Base-by-base conservation (phyloP, 371 early-diverging fungal species). In the Phascolomyces articulosus region DNA sequence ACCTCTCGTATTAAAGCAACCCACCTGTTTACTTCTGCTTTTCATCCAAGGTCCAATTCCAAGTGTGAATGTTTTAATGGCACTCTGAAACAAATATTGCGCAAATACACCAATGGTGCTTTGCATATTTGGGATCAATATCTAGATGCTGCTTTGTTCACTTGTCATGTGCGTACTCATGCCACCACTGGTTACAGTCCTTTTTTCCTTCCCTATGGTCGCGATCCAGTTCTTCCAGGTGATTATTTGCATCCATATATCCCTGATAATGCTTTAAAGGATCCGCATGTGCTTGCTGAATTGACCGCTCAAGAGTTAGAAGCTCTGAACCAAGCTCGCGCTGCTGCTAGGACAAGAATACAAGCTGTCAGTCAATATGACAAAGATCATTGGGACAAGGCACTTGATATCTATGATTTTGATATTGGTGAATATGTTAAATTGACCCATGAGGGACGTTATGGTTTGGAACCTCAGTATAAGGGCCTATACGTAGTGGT, bases 1-100 rank as follows among this genome's bases (percentile, higher is more conserved):
- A 31, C 31, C 10, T 3, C 3, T 4, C 18, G 56, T 38, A 20
- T 55, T 15, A 55, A 55, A 20, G 10, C 23, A 16, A 13, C 68
- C 13, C 69, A 73, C 38, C 63, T 65, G 31, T 58, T 69, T 1
- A 69, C 73, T 1, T 67, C 65, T 1, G 73, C 73, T 0, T 73
- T 65, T 58, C 65, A 67, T 38, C 69, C 73, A 0, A 15, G 71
- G 0, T 64, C 69, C 0, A 74, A 74, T 44, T 48, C 64, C 9
- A 74, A 71, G 54, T 65, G 60, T 4, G 69, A 75, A 65, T 57
- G 67, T 40, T 11, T 7, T 59, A 67, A 67, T 28, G 59, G 59
- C 13, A 62, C 44, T 13, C 53, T 67, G 26, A 67, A 67, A 40
- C 23, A 47, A 21, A 67, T 67, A 63, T 20, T 67, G 10, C 26